phyloP scores from a whole-genome alignment of 2,329 filamentous ascomycete genomes.

The Fusarium albosuccineum region DNA sequence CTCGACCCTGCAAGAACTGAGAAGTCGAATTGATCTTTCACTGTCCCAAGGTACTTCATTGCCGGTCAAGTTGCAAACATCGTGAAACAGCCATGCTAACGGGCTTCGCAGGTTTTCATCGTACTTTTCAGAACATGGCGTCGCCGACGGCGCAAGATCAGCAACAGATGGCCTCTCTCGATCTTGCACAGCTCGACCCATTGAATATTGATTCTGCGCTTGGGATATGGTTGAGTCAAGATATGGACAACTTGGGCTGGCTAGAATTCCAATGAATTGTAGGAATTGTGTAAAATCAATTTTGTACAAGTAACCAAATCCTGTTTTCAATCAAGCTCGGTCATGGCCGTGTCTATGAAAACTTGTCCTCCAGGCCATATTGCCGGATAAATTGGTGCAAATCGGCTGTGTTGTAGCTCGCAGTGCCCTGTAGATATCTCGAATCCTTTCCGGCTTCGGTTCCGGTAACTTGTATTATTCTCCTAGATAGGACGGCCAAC shows the following conservation, averaged over 20 bases:
- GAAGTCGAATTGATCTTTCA: neutral
- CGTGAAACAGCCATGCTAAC: neutral
- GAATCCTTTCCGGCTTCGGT: conserved; percentile 3
- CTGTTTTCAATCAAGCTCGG: too few species aligned
- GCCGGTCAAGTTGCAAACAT: neutral
- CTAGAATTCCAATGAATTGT: neutral
- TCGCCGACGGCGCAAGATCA: neutral
- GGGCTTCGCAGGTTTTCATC: neutral
- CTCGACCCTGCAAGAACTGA: neutral
- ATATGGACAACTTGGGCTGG: conserved; percentile 1
- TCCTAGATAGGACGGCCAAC: conserved; percentile 8
- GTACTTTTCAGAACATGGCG: neutral
- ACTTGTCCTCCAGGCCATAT: neutral
- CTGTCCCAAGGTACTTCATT: neutral
- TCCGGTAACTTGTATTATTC: conserved; percentile 7
- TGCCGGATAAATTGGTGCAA: conserved; percentile 25
- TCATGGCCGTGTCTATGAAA: too few species aligned
- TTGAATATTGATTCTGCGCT: neutral
- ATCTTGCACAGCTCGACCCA: neutral
- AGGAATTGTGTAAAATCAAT: neutral
- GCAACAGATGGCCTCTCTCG: neutral
- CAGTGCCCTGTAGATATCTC: conserved; percentile 12
- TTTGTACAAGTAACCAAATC: neutral
- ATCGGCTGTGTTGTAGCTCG: conserved; percentile 13
- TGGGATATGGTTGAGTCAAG: neutral